These are phyloP conservation scores for Calvatia gigantea DNA, from an alignment of 768 basidiomycete genomes.

Conservation along the genomic window DNA sequence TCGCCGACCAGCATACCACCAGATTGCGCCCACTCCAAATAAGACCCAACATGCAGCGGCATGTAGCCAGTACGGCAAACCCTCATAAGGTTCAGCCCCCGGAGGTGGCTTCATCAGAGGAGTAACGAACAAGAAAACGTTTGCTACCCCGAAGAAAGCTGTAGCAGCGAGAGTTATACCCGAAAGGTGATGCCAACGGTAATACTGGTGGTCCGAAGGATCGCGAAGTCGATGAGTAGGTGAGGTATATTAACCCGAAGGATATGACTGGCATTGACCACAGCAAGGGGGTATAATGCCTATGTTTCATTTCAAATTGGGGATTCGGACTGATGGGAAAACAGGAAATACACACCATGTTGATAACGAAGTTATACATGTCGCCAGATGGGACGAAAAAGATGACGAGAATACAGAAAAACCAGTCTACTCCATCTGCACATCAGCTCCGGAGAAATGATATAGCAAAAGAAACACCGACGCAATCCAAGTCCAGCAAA, in stretches of 20 bases:
- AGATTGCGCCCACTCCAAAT: constrained; percentile 33
- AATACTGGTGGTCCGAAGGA: neutral
- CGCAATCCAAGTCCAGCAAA: constrained; percentile 47
- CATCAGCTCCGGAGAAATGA: constrained; percentile 12
- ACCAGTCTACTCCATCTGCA: constrained; percentile 24
- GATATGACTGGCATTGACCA: constrained; percentile 47
- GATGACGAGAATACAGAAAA: constrained; percentile 26
- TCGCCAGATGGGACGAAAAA: constrained; percentile 50
- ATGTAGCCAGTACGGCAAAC: constrained; percentile 56
- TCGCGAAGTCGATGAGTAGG: neutral
- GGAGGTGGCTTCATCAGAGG: constrained; percentile 50
- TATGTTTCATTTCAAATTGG: constrained; percentile 4
- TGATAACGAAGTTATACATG: constrained; percentile 55
- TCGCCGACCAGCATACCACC: constrained; percentile 24
- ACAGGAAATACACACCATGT: constrained; percentile 31
- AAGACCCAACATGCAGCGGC: constrained; percentile 36
- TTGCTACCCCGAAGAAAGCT: constrained; percentile 52
- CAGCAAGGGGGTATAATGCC: constrained; percentile 37
- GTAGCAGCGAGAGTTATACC: constrained; percentile 10
- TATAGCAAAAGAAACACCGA: constrained; percentile 21
- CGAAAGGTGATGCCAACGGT: constrained; percentile 2
- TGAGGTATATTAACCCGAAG: constrained; percentile 40
- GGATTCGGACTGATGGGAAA: neutral
- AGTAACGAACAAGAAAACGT: constrained; percentile 53
- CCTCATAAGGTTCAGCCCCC: constrained; percentile 43